These are phyloP conservation scores for Adansonia grandidieri DNA, from an alignment of 441 rosid genomes.

Conservation along the genomic window DNA sequence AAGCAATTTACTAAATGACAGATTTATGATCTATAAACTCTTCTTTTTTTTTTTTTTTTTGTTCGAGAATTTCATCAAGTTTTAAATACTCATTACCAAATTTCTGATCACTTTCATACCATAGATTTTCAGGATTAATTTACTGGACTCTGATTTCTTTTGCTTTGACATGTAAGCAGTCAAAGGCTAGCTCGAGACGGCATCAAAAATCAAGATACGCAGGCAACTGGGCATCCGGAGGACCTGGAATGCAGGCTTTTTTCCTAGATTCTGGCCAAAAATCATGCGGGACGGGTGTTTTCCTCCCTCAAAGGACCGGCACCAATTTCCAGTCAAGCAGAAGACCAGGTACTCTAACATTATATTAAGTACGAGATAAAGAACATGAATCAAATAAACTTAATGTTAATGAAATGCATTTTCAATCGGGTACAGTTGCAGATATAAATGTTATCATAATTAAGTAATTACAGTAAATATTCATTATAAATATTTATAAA, in stretches of 20 bases:
- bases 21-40: neutral
- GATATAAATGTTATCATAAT: no score
- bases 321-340: conserved; percentile 40
- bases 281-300: conserved; percentile 89
- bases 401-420: no score
- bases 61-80: neutral
- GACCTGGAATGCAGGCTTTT: conserved; percentile 79
- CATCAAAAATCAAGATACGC: conserved; percentile 34
- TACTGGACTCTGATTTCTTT: neutral
- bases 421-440: no score
- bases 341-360: conserved; percentile 51
- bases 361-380: neutral
- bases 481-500: no score
- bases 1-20: neutral
- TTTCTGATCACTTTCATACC: neutral
- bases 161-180: neutral
- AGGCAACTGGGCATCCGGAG: conserved; percentile 48
- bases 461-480: no score
- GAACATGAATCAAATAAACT: neutral
- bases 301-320: conserved; percentile 60
- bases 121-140: neutral
- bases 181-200: conserved; percentile 31
- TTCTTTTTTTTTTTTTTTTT: neutral
- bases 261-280: conserved; percentile 65
- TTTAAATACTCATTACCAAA: neutral